Conservation (phyloP, 352 stramenopile genomes). For the Blastocystis sp. region DNA sequence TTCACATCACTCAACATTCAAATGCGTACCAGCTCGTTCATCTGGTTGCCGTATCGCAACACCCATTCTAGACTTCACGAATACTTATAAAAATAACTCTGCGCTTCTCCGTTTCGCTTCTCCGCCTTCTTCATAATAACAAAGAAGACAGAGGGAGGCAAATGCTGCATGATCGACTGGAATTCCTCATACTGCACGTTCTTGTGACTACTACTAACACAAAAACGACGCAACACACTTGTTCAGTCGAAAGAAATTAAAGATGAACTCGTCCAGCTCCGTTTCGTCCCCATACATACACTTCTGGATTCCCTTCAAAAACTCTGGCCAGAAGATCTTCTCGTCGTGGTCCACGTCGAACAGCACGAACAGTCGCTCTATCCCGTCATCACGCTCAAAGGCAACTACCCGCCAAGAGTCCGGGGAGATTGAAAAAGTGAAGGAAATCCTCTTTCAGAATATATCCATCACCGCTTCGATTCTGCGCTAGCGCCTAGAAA, state of each 20-base stretch:
- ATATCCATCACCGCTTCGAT: constrained; percentile 62
- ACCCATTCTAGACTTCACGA: constrained; percentile 45
- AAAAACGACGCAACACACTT: constrained; percentile 3
- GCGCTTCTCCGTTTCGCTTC: not conserved
- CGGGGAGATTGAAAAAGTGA: constrained; percentile 56
- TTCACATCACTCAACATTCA: not conserved
- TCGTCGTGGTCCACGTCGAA: constrained; percentile 44
- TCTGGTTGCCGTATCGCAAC: constrained; percentile 41
- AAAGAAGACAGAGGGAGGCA: constrained; percentile 55
- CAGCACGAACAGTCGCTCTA: constrained; percentile 52
- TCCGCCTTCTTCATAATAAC: constrained; percentile 54
- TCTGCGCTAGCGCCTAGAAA: constrained; percentile 41
- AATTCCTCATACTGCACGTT: constrained; percentile 57
- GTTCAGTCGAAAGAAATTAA: constrained; percentile 56
- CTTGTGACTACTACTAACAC: not conserved
- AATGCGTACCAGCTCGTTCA: constrained; percentile 33
- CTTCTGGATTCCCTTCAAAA: constrained; percentile 15
- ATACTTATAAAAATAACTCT: not conserved
- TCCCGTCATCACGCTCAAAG: not conserved
- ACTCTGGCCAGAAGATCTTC: constrained; percentile 67
- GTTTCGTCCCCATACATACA: constrained; percentile 47
- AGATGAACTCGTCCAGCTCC: constrained; percentile 49
- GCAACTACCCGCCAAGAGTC: constrained; percentile 11
- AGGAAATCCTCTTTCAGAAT: constrained; percentile 67
- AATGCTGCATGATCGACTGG: constrained; percentile 55